Percentiles rank a stretch among this genome's conserved stretches.
These are phyloP conservation scores for Gaertneriomyces semiglobifer DNA, from an alignment of 192 early-diverging fungal species.

Conservation along the genomic window DNA sequence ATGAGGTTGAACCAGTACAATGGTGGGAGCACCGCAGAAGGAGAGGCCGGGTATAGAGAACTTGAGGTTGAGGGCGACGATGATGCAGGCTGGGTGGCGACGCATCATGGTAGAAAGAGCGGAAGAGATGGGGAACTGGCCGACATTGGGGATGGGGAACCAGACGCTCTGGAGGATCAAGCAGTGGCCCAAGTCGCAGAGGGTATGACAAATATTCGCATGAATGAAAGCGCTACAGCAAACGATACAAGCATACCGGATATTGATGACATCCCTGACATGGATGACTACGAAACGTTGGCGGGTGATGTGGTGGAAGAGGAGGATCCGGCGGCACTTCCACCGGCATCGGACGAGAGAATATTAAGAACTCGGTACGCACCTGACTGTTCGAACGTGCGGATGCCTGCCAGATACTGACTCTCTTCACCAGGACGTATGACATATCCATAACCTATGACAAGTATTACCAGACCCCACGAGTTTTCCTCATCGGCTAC, in stretches of 20 bases:
- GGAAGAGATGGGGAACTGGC: constrained; percentile 30
- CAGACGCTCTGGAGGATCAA: not conserved
- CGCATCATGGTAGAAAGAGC: constrained; percentile 55
- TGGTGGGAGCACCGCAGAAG: constrained; percentile 24
- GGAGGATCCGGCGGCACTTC: constrained; percentile 63
- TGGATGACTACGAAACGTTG: constrained; percentile 69
- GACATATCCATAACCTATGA: constrained; percentile 99
- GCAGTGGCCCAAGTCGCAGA: no score
- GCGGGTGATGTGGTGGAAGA: constrained; percentile 71
- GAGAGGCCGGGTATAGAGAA: constrained; percentile 29
- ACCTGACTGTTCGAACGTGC: not conserved
- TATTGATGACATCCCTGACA: constrained; percentile 83
- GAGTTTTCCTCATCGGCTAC: constrained; percentile 96
- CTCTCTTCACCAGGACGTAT: constrained; percentile 72
- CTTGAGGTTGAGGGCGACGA: constrained; percentile 46
- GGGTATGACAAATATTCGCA: no score
- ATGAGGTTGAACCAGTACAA: constrained; percentile 74
- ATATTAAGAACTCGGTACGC: constrained; percentile 50
- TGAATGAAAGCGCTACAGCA: no score
- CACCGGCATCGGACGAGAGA: constrained; percentile 33
- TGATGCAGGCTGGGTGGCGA: constrained; percentile 82
- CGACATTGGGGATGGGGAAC: constrained; percentile 68
- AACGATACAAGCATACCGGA: constrained; percentile 55
- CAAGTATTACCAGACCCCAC: constrained; percentile 99
- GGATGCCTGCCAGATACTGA: not conserved